A percentile compares a stretch with the other conserved stretches of the same genome.
Evolutionary conservation across 805 yeast species (phyloP).

Genomic region (Aciculoconidium aculeatum): DNA sequence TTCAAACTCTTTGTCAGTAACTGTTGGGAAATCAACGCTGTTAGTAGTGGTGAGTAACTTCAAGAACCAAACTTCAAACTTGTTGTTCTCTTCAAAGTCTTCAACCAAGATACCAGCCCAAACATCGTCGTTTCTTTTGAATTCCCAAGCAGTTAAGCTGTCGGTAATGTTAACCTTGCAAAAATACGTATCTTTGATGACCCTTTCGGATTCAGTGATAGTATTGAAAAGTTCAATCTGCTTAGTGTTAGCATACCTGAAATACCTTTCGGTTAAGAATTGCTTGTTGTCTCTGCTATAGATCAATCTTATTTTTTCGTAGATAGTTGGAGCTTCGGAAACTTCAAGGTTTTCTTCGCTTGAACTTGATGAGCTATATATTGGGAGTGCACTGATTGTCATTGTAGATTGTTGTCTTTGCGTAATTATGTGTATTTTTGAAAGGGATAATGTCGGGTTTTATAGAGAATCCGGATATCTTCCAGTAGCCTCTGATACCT

Average conservation of each 20-base stretch:
- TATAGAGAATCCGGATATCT: too few species aligned
- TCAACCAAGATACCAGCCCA: slow-evolving; percentile 28
- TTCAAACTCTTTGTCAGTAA: slow-evolving; percentile 5
- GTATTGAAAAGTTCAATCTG: slow-evolving; percentile 1
- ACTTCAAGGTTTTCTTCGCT: slow-evolving; percentile 1
- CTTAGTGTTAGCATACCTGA: not conserved
- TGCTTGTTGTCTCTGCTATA: slow-evolving; percentile 17
- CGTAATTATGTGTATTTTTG: too few species aligned
- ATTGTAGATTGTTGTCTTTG: not conserved
- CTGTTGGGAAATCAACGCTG: slow-evolving; percentile 11
- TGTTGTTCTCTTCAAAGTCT: slow-evolving; percentile 13
- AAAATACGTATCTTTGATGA: too few species aligned
- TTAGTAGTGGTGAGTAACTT: slow-evolving; percentile 19
- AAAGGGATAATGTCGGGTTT: too few species aligned
- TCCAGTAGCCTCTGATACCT: too few species aligned
- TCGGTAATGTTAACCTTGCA: slow-evolving; percentile 4
- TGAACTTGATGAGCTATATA: slow-evolving; percentile 2
- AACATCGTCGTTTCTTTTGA: slow-evolving; percentile 8
- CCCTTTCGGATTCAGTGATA: not conserved
- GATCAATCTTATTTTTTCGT: slow-evolving; percentile 21
- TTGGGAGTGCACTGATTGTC: slow-evolving; percentile 1
- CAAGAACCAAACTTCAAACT: slow-evolving; percentile 31
- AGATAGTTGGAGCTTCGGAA: slow-evolving; percentile 14
- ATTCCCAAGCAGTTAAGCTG: slow-evolving; percentile 16
- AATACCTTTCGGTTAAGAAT: slow-evolving; percentile 11